Evolutionary conservation across 208 protist genomes (phyloP), one percentile per base, ranked within the genome.

Genomic region (Balamuthia mandrillaris): DNA sequence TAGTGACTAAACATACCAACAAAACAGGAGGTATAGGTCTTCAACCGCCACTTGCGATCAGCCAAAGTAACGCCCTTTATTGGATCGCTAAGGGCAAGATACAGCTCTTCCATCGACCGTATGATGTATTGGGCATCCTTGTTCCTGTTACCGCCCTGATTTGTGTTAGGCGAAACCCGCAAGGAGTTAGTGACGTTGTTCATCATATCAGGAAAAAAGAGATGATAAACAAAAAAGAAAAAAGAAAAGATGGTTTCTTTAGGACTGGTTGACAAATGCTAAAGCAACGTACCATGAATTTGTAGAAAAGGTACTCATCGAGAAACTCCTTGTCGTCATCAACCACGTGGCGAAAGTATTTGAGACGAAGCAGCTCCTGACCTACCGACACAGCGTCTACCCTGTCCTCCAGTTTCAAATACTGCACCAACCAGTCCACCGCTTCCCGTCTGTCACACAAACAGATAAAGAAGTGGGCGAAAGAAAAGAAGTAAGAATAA

Each of bases 11-110:
- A 56, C n/a, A n/a, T 56, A 56, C 49, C 70, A 18, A 79, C 70
- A 24, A 58, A 12, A 47, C 70, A 79, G 9, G 24, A n/a, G n/a
- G 70, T 39, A 47, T 79, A 79, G 27, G 70, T 79, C 45, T 58
- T 52, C 44, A 79, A 79, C 27, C 58, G 70, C 70, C 70, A 79
- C 49, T 79, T 79, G 70, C 49, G 70, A 47, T 79, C 70, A 10
- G 37, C 21, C 24, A 79, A n/a, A 21, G 70, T 39, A 39, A 79
- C n/a, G 33, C 70, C 70, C 44, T 39, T 44, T 7, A 58, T 47
- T 24, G 70, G 42, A 29, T 79, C 44, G 24, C 70, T 24, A 0
- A 79, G 45, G 27, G 58, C 33, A 47, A 10, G 12, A 24, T 58
- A 39, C 27, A 79, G 70, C 70, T 79, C 70, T 27, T 79, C 70